These are phyloP conservation scores for Papiliotrema flavescens DNA, from an alignment of 1,284 basidiomycete genomes.

Conservation along the genomic window DNA sequence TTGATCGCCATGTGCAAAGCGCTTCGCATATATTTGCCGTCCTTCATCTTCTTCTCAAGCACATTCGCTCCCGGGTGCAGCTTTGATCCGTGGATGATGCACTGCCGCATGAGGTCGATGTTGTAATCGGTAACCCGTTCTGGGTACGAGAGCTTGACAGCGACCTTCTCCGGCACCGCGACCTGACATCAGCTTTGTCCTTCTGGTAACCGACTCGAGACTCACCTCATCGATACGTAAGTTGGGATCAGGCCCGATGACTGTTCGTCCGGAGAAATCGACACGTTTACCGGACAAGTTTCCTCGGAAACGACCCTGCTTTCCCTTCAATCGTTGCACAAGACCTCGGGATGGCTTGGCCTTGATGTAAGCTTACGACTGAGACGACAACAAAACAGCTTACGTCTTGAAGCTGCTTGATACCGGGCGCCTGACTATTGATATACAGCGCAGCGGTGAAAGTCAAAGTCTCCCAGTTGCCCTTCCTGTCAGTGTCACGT, in stretches of 20 bases:
- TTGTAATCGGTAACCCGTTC: slow-evolving; percentile 94
- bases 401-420: slow-evolving; percentile 63
- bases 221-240: slow-evolving; percentile 83
- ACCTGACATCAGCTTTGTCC: slow-evolving; percentile 51
- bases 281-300: slow-evolving; percentile 99
- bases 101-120: slow-evolving; percentile 70
- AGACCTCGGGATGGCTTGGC: slow-evolving; percentile 94
- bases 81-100: slow-evolving; percentile 85
- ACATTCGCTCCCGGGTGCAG: slow-evolving; percentile 93
- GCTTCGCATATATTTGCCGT: slow-evolving; percentile 19
- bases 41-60: slow-evolving; percentile 63
- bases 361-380: slow-evolving; percentile 49
- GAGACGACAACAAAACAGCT: slow-evolving; percentile 4
- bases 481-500: slow-evolving; percentile 49
- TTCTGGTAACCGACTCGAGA: neutral
- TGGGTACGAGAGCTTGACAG: slow-evolving; percentile 93
- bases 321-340: slow-evolving; percentile 96
- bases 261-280: slow-evolving; percentile 96
- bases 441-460: slow-evolving; percentile 96
- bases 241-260: slow-evolving; percentile 98
- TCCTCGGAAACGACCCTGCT: slow-evolving; percentile 97
- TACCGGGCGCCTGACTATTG: slow-evolving; percentile 94
- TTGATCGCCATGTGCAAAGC: slow-evolving; percentile 40
- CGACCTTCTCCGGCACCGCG: slow-evolving; percentile 93
- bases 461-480: slow-evolving; percentile 96